phyloP scores from a whole-genome alignment of 805 yeast genomes.

The Teunomyces cretensis region DNA sequence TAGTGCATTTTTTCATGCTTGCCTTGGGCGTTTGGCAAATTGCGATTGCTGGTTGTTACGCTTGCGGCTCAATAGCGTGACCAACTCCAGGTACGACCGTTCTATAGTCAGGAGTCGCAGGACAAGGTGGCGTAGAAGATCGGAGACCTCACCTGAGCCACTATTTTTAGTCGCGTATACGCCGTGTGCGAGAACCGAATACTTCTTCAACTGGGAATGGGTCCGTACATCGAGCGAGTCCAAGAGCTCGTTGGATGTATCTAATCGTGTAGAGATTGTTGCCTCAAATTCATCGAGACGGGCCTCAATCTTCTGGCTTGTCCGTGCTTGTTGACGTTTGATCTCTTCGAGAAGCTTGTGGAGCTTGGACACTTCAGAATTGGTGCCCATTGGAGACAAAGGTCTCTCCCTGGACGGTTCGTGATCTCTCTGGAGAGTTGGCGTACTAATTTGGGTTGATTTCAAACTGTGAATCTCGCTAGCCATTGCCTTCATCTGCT shows the following conservation, averaged over 20 bases:
- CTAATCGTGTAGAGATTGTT: background rate
- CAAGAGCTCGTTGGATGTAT: background rate
- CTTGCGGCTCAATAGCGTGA: background rate
- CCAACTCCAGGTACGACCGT: background rate
- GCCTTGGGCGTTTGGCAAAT: background rate
- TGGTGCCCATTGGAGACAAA: no score
- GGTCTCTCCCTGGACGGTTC: background rate
- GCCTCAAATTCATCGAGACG: constrained; percentile 2
- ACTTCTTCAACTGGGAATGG: constrained; percentile 1
- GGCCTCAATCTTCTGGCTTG: background rate
- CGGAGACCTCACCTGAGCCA: background rate
- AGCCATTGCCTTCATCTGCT: background rate
- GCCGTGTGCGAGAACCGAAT: background rate
- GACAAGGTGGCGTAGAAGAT: background rate
- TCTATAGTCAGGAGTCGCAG: background rate
- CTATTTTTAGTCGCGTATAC: background rate
- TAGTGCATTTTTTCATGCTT: background rate
- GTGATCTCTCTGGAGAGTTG: background rate
- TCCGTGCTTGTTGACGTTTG: background rate
- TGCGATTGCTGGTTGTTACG: background rate
- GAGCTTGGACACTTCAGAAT: background rate
- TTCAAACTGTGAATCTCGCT: background rate
- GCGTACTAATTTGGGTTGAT: background rate
- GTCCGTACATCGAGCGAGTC: constrained; percentile 1
- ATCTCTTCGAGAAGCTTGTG: background rate